Percentiles rank a stretch among this genome's conserved stretches.
Conservation (phyloP, 352 stramenopile species). For the Globisporangium irregulare region DNA sequence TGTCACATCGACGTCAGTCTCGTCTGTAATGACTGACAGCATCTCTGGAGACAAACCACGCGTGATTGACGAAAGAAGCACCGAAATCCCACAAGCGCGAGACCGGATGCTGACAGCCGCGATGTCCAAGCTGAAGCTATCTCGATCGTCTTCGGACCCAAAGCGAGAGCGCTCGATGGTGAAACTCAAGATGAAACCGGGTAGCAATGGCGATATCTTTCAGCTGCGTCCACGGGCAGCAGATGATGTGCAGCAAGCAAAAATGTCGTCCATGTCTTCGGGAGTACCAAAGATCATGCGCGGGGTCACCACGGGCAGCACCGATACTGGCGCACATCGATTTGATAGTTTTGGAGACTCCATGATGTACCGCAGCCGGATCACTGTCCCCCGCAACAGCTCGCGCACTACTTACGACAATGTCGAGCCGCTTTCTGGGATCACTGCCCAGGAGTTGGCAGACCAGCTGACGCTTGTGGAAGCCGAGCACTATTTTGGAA, state of each 20-base stretch:
- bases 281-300: slow-evolving; percentile 58
- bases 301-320: slow-evolving; percentile 63
- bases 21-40: slow-evolving; percentile 23
- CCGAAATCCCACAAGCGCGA: slow-evolving; percentile 13
- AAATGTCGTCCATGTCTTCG: slow-evolving; percentile 17
- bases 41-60: slow-evolving; percentile 19
- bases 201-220: slow-evolving; percentile 48
- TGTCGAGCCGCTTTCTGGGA: slow-evolving; percentile 59
- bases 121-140: slow-evolving; percentile 61
- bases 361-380: slow-evolving; percentile 48
- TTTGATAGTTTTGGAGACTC: slow-evolving; percentile 71
- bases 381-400: slow-evolving; percentile 55
- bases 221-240: slow-evolving; percentile 36
- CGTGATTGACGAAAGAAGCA: slow-evolving; percentile 23
- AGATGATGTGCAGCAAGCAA: slow-evolving; percentile 6
- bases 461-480: slow-evolving; percentile 84
- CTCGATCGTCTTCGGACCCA: slow-evolving; percentile 70
- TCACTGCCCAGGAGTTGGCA: slow-evolving; percentile 64
- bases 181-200: slow-evolving; percentile 57
- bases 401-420: slow-evolving; percentile 78
- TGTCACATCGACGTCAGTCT: slow-evolving; percentile 29
- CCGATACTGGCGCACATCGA: slow-evolving; percentile 10
- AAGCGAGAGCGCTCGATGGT: slow-evolving; percentile 67
- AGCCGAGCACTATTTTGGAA: slow-evolving; percentile 68
- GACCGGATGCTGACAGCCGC: slow-evolving; percentile 40